Base-by-base conservation (phyloP, 331 rosid genomes). In the Malus hybrid region DNA sequence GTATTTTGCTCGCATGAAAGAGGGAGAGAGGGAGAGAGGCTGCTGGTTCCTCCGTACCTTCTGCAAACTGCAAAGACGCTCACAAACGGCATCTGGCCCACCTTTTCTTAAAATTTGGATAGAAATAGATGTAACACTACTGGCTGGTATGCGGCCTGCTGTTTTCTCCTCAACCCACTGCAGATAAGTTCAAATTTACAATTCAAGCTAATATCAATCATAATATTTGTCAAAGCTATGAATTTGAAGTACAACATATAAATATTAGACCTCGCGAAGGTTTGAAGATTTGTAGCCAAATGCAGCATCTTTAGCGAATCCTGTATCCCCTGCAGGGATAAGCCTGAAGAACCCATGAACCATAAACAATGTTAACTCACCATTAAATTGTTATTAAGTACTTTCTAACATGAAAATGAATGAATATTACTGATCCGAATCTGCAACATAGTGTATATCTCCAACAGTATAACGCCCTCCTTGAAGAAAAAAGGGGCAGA, bases 151-250 rank as follows among this genome's bases (percentile, higher is more conserved):
- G 72, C 87, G 89, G 11, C 98, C 93, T 34, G 52, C 78, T 48
- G 98, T 90, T 83, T 94, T 94, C 84, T 93, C 98, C 80, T 91
- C 97, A 70, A 94, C 91, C 98, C 98, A 94, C 98, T 94, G 74
- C 65, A 86, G 73, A 59, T 62, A 70, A 73, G 55, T 75, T 60
- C 20, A 65, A 74, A 42, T 20, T 22, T 67, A 70, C 69, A 31
- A 77, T 15, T 54, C 9, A 39, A 14, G 65, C 12, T 55, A 52
- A 29, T 14, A 54, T 46, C 14, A 19, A 65, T 3, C 18, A 48
- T 28, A 77, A 16, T 60, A 56, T 71, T 27, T 56, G 68, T 61
- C 14, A 75, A 70, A 63, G 69, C 56, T 64, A 73, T 16, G n/a
- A 27, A 73, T 34, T 65, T 65, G 48, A 80, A 76, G 70, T n/a